phyloP scores from a whole-genome alignment of 768 basidiomycete genomes.

The Chlorophyllum brunneum region DNA sequence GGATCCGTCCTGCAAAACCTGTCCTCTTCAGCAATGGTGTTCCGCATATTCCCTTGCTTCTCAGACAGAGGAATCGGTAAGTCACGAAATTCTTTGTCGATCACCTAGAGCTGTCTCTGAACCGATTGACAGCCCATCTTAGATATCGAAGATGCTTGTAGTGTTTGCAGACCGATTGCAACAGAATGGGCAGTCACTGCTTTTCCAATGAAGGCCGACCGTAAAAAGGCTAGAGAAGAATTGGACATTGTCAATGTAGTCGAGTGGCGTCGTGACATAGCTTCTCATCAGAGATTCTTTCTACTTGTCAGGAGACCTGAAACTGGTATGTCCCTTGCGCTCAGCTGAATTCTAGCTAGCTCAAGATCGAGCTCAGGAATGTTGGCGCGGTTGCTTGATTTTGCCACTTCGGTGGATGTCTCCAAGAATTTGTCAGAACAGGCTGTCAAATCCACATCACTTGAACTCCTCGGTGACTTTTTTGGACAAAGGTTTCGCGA shows the following conservation, averaged over 20 bases:
- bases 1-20: slow-evolving; percentile 68
- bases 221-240: slow-evolving; percentile 83
- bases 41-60: slow-evolving; percentile 44
- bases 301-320: slow-evolving; percentile 81
- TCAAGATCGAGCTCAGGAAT: slow-evolving; percentile 54
- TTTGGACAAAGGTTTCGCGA: slow-evolving; percentile 23
- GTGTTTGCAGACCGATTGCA: slow-evolving; percentile 58
- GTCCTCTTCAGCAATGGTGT: slow-evolving; percentile 72
- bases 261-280: slow-evolving; percentile 55
- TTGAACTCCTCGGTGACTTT: slow-evolving; percentile 39
- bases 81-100: background rate
- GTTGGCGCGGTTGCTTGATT: slow-evolving; percentile 86
- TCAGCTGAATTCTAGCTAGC: slow-evolving; percentile 4
- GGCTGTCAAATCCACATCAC: slow-evolving; percentile 33
- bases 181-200: slow-evolving; percentile 46
- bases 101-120: background rate
- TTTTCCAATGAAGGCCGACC: slow-evolving; percentile 85
- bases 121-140: background rate
- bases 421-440: slow-evolving; percentile 35
- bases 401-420: slow-evolving; percentile 65
- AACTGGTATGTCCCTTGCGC: slow-evolving; percentile 49
- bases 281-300: slow-evolving; percentile 50
- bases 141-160: slow-evolving; percentile 80
- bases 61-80: slow-evolving; percentile 9
- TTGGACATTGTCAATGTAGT: slow-evolving; percentile 82